A percentile compares a stretch with the other conserved stretches of the same genome.
These are phyloP conservation scores for Pestalotiopsis sp. DNA, from an alignment of 2,329 filamentous ascomycete species.

Conservation along the genomic window DNA sequence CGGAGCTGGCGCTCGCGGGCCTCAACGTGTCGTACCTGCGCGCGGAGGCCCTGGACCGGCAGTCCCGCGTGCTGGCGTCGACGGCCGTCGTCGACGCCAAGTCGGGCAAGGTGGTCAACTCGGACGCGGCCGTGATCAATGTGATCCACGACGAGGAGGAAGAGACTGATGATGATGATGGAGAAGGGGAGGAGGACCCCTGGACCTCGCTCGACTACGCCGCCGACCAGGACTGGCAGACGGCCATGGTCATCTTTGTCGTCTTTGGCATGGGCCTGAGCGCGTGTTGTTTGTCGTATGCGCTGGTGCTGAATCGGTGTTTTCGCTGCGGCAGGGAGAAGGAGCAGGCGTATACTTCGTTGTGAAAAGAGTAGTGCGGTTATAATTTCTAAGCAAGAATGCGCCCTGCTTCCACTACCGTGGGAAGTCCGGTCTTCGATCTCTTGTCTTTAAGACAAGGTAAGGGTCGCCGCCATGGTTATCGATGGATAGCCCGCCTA, in stretches of 20 bases:
- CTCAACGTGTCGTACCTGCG: constrained; percentile 14
- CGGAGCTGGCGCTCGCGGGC: neutral
- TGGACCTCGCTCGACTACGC: neutral
- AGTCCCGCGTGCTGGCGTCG: constrained; percentile 17
- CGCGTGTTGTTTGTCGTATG: neutral
- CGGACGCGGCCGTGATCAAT: neutral
- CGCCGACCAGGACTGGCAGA: neutral
- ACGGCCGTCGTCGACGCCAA: constrained; percentile 16
- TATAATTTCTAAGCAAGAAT: neutral
- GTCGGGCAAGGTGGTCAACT: constrained; percentile 3
- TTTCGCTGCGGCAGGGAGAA: neutral
- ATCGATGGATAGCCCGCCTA: too few relatives aligned
- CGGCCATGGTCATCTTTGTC: neutral
- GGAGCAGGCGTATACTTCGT: constrained; percentile 16
- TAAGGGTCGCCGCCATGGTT: too few relatives aligned
- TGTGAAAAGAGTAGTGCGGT: constrained; percentile 24
- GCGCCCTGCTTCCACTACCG: neutral
- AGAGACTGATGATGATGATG: neutral
- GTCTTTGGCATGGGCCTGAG: constrained; percentile 3
- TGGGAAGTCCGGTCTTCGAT: too few relatives aligned
- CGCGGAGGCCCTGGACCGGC: constrained; percentile 17
- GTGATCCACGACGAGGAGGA: constrained; percentile 8
- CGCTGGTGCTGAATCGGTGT: neutral
- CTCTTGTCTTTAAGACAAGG: too few relatives aligned
- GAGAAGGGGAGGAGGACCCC: neutral